Evolutionary conservation across 2,329 filamentous ascomycete species (phyloP), one percentile per base, ranked within the genome.

Genomic region (Verticillium albo-atrum): DNA sequence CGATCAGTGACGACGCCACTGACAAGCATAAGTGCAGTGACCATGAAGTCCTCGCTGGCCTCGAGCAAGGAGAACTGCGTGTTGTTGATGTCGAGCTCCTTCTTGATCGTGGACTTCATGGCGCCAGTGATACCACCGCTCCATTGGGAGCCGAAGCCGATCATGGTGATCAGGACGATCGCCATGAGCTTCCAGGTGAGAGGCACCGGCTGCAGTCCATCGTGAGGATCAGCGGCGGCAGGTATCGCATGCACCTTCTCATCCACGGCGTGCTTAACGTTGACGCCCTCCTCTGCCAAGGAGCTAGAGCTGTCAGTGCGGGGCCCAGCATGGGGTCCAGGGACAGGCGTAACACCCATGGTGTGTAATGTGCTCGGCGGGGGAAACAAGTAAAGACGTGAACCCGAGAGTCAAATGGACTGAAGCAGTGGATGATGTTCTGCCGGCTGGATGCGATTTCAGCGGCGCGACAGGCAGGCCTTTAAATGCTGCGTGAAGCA

Each of bases 1-100:
- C 81, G 76, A 62, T 87, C 84, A 0, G 84, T 87, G 1, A 87
- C 66, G 2, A 85, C 63, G 1, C 85, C 85, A 23, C 77, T 84
- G 26, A 77, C 60, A 0, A 87, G 69, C 20, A 87, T 83, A 2
- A 87, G 68, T 0, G 78, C 74, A 0, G 82, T 85, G 15, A 79
- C 79, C 80, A 88, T 87, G 77, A 87, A 88, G 65, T 87, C 79
- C 62, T 86, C 81, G 52, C 83, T 87, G 0, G 84, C 80, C 64
- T 85, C 82, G 0, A 88, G 74, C 0, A 87, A 72, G 0, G 85
- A 78, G 64, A 81, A 88, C 64, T 86, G 79, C 0, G 79, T 80
- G 64, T 88, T 88, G 66, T 81, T 80, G 66, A 88, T 86, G 54
- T 80, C 62, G 51, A 87, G 74, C 75, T 85, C 65, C 76, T 85